Percentiles rank a stretch among this genome's conserved stretches.
Evolutionary conservation across 805 yeast species (phyloP).

Genomic region (Barnettozyma pratensis): DNA sequence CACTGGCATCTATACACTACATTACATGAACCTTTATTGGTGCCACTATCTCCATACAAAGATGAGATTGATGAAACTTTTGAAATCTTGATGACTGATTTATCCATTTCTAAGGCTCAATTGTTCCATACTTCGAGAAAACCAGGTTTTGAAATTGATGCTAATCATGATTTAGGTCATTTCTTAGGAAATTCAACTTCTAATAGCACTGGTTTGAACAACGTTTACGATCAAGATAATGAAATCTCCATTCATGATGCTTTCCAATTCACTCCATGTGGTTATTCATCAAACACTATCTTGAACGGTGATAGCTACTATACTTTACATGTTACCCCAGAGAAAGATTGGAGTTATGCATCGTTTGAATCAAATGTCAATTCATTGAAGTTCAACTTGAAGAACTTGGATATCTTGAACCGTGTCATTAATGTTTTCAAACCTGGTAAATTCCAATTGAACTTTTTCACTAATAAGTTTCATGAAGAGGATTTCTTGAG

Average conservation of each 20-base stretch:
- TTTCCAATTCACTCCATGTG: constrained; percentile 90
- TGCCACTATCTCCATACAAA: constrained; percentile 3
- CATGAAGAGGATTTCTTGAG: constrained; percentile 29
- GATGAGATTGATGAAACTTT: constrained; percentile 60
- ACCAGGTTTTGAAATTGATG: constrained; percentile 36
- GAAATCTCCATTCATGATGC: constrained; percentile 62
- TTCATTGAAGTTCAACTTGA: constrained; percentile 30
- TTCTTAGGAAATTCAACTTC: constrained; percentile 68
- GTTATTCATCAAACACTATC: constrained; percentile 85
- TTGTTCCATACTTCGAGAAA: constrained; percentile 53
- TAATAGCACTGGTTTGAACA: constrained; percentile 53
- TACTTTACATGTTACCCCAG: constrained; percentile 93
- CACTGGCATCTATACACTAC: constrained; percentile 89
- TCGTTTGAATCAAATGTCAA: constrained; percentile 89
- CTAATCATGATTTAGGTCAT: constrained; percentile 73
- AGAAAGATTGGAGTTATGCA: constrained; percentile 91
- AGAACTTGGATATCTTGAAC: constrained; percentile 50
- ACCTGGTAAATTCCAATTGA: constrained; percentile 71
- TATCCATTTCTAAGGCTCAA: constrained; percentile 50
- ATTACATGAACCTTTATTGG: constrained; percentile 28
- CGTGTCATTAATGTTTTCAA: constrained; percentile 59
- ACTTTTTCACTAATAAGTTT: constrained; percentile 36
- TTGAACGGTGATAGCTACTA: constrained; percentile 59
- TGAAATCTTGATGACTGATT: constrained; percentile 87
- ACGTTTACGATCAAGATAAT: constrained; percentile 39